These are phyloP conservation scores for Zymoseptoria tritici DNA, from an alignment of 2,329 filamentous ascomycete species.

Conservation along the genomic window DNA sequence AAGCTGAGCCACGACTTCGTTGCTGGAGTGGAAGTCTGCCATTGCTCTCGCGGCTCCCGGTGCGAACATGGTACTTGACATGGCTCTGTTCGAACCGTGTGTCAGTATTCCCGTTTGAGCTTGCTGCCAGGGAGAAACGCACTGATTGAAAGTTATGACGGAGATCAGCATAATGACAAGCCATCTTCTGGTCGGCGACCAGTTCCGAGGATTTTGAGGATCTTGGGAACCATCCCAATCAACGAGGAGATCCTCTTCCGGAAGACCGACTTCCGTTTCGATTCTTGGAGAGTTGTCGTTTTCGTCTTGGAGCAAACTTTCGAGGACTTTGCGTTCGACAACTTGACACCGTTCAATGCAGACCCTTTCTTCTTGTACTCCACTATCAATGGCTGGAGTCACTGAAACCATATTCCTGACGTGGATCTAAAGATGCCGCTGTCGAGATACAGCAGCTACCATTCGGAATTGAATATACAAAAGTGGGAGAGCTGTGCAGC, in stretches of 20 bases:
- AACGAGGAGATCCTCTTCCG: background rate
- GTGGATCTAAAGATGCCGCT: background rate
- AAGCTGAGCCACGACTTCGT: background rate
- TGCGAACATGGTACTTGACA: slow-evolving; percentile 2
- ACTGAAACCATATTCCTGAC: background rate
- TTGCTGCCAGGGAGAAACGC: background rate
- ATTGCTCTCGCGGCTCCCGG: background rate
- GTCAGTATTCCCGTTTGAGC: background rate
- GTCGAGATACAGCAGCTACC: background rate
- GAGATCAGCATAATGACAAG: background rate
- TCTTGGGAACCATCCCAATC: slow-evolving; percentile 49
- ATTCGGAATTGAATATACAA: background rate
- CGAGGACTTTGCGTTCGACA: background rate
- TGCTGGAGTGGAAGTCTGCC: background rate
- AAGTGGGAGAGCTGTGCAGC: background rate
- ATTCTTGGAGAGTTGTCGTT: background rate
- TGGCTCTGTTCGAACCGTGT: background rate
- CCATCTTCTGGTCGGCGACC: slow-evolving; percentile 28
- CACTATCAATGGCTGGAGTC: background rate
- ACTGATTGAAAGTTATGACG: slow-evolving; percentile 1
- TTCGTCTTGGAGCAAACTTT: background rate
- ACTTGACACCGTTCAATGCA: background rate
- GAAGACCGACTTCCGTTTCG: background rate
- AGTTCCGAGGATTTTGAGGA: slow-evolving; percentile 54
- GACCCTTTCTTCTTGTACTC: background rate